These are phyloP conservation scores for Penstemon davidsonii DNA, from an alignment of 257 asterid species.

Conservation along the genomic window DNA sequence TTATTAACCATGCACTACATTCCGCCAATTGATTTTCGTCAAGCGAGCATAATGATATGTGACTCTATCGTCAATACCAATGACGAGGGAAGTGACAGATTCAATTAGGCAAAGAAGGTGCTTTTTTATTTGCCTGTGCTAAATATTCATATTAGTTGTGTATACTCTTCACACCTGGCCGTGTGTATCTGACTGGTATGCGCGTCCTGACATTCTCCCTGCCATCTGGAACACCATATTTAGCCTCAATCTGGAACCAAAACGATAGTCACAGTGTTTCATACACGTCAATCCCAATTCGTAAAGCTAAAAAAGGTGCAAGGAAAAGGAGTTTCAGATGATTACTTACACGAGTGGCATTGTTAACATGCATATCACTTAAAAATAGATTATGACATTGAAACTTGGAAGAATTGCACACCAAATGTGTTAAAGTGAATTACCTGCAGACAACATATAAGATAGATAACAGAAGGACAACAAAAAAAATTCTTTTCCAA, in stretches of 20 bases:
- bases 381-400: constrained; percentile 93
- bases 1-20: background rate
- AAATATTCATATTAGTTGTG: constrained; percentile 14
- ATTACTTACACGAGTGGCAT: constrained; percentile 90
- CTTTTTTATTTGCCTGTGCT: background rate
- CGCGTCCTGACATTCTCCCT: constrained; percentile 86
- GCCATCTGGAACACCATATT: constrained; percentile 74
- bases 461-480: background rate
- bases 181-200: constrained; percentile 61
- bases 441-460: constrained; percentile 46
- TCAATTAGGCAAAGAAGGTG: constrained; percentile 10
- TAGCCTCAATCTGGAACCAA: constrained; percentile 13
- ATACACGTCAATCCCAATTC: constrained; percentile 18
- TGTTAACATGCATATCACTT: constrained; percentile 97
- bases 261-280: no score
- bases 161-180: constrained; percentile 68
- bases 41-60: background rate
- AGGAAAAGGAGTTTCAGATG: constrained; percentile 22
- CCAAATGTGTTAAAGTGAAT: constrained; percentile 91
- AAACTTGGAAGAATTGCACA: constrained; percentile 76
- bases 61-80: constrained; percentile 8
- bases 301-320: constrained; percentile 23
- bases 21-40: background rate
- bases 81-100: constrained; percentile 6
- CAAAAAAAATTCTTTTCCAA: background rate